Evolutionary conservation across 495 filamentous ascomycete species (phyloP).

Genomic region (Aspergillus biplanus): DNA sequence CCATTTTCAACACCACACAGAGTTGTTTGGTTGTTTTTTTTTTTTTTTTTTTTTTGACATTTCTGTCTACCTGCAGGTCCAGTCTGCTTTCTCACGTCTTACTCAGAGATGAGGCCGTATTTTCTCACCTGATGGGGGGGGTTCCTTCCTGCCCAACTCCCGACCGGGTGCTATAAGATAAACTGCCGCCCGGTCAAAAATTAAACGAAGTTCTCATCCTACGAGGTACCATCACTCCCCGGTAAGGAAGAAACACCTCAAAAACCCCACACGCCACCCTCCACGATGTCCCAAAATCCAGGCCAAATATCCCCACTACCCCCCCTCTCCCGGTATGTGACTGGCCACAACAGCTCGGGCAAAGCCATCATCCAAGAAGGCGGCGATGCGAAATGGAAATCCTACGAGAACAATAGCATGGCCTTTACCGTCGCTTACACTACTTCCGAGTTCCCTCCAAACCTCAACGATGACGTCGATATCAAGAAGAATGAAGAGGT

Average conservation of each 20-base stretch:
- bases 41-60: no score
- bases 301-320: slow-evolving; percentile 15
- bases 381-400: slow-evolving; percentile 25
- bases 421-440: slow-evolving; percentile 47
- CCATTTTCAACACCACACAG: no score
- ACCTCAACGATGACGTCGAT: slow-evolving; percentile 55
- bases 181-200: no score
- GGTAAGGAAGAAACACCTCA: no score
- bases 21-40: no score
- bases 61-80: no score
- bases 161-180: not conserved
- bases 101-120: not conserved
- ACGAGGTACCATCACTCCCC: no score
- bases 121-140: not conserved
- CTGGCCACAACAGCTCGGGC: slow-evolving; percentile 37
- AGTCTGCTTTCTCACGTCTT: not conserved
- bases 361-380: slow-evolving; percentile 39
- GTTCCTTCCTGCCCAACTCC: not conserved
- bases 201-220: no score
- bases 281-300: slow-evolving; percentile 14
- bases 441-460: slow-evolving; percentile 58
- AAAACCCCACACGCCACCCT: not conserved
- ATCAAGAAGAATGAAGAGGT: slow-evolving; percentile 34
- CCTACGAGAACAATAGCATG: slow-evolving; percentile 32
- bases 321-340: slow-evolving; percentile 32